These are phyloP conservation scores for Vicia villosa DNA, from an alignment of 306 rosid species.

Conservation along the genomic window DNA sequence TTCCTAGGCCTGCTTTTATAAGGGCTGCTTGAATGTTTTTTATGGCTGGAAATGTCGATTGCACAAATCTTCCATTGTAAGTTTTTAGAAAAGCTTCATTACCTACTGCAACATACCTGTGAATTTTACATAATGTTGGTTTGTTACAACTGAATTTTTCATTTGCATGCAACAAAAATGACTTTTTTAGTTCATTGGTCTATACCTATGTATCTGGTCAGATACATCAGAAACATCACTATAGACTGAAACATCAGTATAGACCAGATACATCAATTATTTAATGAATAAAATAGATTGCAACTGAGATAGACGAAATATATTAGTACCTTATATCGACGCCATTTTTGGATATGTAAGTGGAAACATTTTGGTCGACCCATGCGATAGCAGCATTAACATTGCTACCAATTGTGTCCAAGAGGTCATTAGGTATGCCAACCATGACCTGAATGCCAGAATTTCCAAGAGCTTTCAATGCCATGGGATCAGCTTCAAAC, in stretches of 20 bases:
- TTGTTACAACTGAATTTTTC: conserved; percentile 11
- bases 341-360: conserved; percentile 64
- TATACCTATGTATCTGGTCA: too few relatives aligned
- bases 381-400: conserved; percentile 71
- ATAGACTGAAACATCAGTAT: too few relatives aligned
- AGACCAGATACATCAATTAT: too few relatives aligned
- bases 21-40: conserved; percentile 94
- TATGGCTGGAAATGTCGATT: conserved; percentile 76
- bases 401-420: conserved; percentile 62
- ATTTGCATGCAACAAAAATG: background rate
- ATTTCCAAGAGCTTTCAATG: conserved; percentile 74
- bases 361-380: conserved; percentile 79
- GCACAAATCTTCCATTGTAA: conserved; percentile 63
- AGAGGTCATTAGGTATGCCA: conserved; percentile 84
- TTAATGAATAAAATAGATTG: background rate
- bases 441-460: conserved; percentile 85
- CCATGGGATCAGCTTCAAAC: conserved; percentile 83
- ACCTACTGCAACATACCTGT: conserved; percentile 81
- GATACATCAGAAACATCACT: too few relatives aligned
- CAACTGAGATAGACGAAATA: background rate
- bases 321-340: conserved; percentile 66
- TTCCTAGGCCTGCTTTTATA: conserved; percentile 79
- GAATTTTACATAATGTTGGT: conserved; percentile 6
- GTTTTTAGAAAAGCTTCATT: conserved; percentile 85
- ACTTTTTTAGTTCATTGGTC: too few relatives aligned